Base-by-base conservation (phyloP, 169 alveolate genomes). In the Cryptosporidium ubiquitum region DNA sequence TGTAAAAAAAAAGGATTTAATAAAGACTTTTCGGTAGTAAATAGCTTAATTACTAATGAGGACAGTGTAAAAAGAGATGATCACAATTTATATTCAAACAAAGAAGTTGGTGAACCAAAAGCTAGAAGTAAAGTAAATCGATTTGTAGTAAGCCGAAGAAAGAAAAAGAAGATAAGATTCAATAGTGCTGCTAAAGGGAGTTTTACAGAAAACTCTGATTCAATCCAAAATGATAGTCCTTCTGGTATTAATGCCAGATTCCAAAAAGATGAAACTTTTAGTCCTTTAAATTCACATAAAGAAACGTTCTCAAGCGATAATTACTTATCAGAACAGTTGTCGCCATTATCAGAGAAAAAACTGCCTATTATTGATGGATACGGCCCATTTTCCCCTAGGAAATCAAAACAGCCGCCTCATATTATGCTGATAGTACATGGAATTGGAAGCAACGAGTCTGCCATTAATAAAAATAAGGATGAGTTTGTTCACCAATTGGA, bases 361-460 rank as follows among this genome's bases (percentile, higher is more conserved):
- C 26, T 64, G n/a, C 89, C 89, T 14, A 64, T 79, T 39, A 61
- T 79, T 42, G 89, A 79, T 44, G 89, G 89, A 23, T 79, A 79
- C 40, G 89, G 89, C 26, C 89, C 89, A 42, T 79, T 79, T 79
- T 60, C 64, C 23, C 89, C 89, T 14, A 79, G 89, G 52, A 79
- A 79, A 47, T 79, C 79, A 40, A 79, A 79, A 79, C 79, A 64
- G 10, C 89, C 89, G 35, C 89, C 89, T 23, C 89, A 79, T 61
- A 64, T 79, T 42, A 79, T 79, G 75, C 33, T 79, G 37, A 61
- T 79, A 23, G 89, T 79, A 1, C 89, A 79, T 5, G 89, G 89
- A 16, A 79, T 79, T 61, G 89, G 89, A 33, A 79, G 89, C 39
- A 79, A 79, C 26, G 89, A 79, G 31, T 61, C 73, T 5, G 75